Conservation (phyloP, 2,329 filamentous ascomycete genomes). For the Paracoccidioides lutzii region DNA sequence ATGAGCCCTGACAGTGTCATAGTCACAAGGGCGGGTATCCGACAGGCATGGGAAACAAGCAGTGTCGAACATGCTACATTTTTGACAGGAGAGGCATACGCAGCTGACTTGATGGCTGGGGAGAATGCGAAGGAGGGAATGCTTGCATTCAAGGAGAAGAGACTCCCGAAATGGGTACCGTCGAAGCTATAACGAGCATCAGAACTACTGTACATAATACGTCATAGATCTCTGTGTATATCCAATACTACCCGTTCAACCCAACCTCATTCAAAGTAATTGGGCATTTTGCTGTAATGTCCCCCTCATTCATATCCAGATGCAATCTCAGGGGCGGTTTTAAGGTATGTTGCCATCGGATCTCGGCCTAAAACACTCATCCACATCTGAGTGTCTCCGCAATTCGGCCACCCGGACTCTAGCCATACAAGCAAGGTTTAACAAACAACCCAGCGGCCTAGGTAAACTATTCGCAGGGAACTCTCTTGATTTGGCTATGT, state of each 20-base stretch:
- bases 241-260: not conserved
- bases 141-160: constrained; percentile 79
- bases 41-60: constrained; percentile 55
- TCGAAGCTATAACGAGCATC: constrained; percentile 44
- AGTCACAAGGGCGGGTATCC: constrained; percentile 54
- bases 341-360: not conserved
- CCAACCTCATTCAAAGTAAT: too few species aligned
- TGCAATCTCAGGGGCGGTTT: not conserved
- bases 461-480: not conserved
- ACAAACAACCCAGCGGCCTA: not conserved
- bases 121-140: constrained; percentile 74
- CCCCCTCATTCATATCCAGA: not conserved
- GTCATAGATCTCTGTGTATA: not conserved
- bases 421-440: not conserved
- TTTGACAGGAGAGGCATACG: constrained; percentile 79
- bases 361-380: not conserved
- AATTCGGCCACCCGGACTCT: not conserved
- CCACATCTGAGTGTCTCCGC: not conserved
- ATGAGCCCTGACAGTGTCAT: constrained; percentile 63
- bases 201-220: not conserved
- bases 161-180: constrained; percentile 66
- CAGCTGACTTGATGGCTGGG: constrained; percentile 68
- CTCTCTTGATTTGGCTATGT: too few species aligned
- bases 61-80: constrained; percentile 53
- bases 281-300: not conserved